Conservation (phyloP, 352 stramenopile genomes). For the Phytopythium mirpurense region DNA sequence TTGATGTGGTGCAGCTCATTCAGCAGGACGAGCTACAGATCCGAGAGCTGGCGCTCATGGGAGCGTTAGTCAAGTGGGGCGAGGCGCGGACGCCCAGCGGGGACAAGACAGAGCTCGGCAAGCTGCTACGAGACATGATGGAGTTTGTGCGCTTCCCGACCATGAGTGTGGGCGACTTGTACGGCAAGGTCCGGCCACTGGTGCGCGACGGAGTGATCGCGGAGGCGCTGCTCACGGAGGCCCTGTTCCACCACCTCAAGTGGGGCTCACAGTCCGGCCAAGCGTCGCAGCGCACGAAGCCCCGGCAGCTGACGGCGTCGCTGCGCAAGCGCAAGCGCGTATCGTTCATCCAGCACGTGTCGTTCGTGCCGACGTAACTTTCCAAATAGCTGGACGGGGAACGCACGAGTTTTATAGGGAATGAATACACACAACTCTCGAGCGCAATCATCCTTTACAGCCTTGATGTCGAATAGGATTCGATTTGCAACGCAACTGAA, state of each 20-base stretch:
- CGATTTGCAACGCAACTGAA: too few species aligned
- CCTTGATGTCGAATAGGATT: too few species aligned
- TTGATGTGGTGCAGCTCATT: slow-evolving; percentile 29
- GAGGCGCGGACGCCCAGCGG: slow-evolving; percentile 53
- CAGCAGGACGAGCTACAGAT: slow-evolving; percentile 83
- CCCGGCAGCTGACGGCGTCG: slow-evolving; percentile 50
- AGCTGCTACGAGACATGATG: slow-evolving; percentile 72
- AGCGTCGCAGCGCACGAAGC: slow-evolving; percentile 57
- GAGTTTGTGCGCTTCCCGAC: slow-evolving; percentile 80
- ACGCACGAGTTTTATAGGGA: too few species aligned
- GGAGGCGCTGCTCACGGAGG: slow-evolving; percentile 70
- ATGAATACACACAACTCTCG: too few species aligned
- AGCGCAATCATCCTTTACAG: too few species aligned
- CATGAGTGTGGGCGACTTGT: slow-evolving; percentile 84
- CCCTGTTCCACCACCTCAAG: slow-evolving; percentile 84
- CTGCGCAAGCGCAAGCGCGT: slow-evolving; percentile 82
- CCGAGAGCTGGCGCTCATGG: slow-evolving; percentile 70
- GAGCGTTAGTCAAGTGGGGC: slow-evolving; percentile 76
- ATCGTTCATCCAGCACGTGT: slow-evolving; percentile 86
- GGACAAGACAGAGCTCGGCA: slow-evolving; percentile 34
- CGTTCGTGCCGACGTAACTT: slow-evolving; percentile 51
- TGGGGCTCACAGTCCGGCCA: slow-evolving; percentile 65
- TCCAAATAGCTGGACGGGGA: too few species aligned
- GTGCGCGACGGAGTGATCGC: slow-evolving; percentile 60
- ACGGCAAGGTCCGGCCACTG: slow-evolving; percentile 79